Conservation (phyloP, 139 green algal species). For the Chlamydomonas schloesseri region DNA sequence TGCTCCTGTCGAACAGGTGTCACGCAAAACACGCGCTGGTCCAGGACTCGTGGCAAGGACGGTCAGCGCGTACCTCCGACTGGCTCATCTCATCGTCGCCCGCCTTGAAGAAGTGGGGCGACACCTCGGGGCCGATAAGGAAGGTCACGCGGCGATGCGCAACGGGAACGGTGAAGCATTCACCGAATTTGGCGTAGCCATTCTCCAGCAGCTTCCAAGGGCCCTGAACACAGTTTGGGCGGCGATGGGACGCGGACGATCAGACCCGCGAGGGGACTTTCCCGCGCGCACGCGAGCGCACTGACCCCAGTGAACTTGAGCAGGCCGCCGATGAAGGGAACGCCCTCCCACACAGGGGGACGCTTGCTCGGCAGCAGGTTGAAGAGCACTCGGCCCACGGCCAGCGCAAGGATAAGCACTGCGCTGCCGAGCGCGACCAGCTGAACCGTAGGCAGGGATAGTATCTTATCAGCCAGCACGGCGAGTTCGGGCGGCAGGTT, state of each 20-base stretch:
- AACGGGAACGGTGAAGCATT: slow-evolving; percentile 98
- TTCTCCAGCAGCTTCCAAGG: slow-evolving; percentile 90
- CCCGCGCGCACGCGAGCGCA: neutral
- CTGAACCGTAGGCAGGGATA: no score
- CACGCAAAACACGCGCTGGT: no score
- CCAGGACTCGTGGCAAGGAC: no score
- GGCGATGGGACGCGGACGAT: neutral
- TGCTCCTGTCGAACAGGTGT: no score
- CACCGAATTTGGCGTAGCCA: slow-evolving; percentile 86
- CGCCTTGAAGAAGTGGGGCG: slow-evolving; percentile 97
- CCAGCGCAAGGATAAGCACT: slow-evolving; percentile 49
- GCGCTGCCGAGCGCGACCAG: neutral
- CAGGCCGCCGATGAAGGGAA: slow-evolving; percentile 95
- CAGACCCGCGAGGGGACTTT: neutral
- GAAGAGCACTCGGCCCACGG: slow-evolving; percentile 52
- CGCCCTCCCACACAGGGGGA: slow-evolving; percentile 87
- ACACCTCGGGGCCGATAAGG: slow-evolving; percentile 91
- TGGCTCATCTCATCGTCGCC: slow-evolving; percentile 93
- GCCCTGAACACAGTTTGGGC: slow-evolving; percentile 62
- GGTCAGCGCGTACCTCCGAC: slow-evolving; percentile 74
- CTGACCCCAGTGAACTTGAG: slow-evolving; percentile 88
- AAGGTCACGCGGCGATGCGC: slow-evolving; percentile 97
- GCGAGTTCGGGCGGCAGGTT: slow-evolving; percentile 3
- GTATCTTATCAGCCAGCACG: neutral
- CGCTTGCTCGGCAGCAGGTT: slow-evolving; percentile 55